Percentiles rank a stretch among this genome's conserved stretches.
Conservation (phyloP, 208 protist species). For the Leptomonas seymouri region DNA sequence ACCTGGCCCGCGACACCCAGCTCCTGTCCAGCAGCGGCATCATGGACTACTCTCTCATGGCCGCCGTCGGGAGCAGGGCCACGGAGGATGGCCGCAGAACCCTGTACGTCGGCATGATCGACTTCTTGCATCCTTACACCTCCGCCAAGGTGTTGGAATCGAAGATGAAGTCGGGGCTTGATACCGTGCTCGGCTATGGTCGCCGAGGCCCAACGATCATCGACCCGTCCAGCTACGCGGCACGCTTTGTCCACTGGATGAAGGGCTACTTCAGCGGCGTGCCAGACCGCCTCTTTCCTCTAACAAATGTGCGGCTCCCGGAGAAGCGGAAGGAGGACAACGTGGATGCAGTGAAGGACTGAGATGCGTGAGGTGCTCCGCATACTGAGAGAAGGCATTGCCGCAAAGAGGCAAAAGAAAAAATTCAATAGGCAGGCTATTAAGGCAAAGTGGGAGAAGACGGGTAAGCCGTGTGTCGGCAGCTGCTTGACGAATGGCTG, state of each 20-base stretch:
- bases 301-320: slow-evolving; percentile 22
- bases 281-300: slow-evolving; percentile 50
- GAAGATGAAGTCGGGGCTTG: slow-evolving; percentile 82
- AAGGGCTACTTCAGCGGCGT: slow-evolving; percentile 75
- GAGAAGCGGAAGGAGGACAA: slow-evolving; percentile 3
- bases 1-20: slow-evolving; percentile 56
- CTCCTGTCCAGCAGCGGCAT: slow-evolving; percentile 54
- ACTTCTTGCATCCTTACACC: slow-evolving; percentile 87
- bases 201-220: slow-evolving; percentile 81
- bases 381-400: no score
- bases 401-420: no score
- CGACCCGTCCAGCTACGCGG: slow-evolving; percentile 67
- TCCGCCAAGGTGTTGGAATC: slow-evolving; percentile 80
- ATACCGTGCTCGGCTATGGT: slow-evolving; percentile 66
- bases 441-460: no score
- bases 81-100: neutral
- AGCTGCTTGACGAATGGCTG: no score
- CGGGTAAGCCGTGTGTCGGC: no score
- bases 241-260: slow-evolving; percentile 75
- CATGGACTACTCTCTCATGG: slow-evolving; percentile 88
- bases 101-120: slow-evolving; percentile 66
- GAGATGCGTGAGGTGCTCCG: no score
- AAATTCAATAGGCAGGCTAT: no score
- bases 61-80: slow-evolving; percentile 20
- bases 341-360: neutral